Evolutionary conservation across 192 early-diverging fungal species (phyloP).

Genomic region (Lobosporangium transversale): DNA sequence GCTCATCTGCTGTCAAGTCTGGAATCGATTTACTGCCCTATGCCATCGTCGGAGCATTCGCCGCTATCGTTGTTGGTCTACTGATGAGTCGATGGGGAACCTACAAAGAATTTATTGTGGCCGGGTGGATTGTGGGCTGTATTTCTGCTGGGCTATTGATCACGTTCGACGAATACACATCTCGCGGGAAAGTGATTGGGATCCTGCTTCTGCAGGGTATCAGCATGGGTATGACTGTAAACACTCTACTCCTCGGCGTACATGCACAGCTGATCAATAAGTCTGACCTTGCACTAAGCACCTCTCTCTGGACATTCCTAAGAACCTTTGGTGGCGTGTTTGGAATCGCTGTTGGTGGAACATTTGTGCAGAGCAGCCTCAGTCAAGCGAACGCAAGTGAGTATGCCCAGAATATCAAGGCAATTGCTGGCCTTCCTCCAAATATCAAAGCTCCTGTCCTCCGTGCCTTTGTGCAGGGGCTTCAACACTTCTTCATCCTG

Average conservation of each 20-base stretch:
- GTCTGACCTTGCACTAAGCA: constrained; percentile 38
- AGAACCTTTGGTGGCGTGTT: constrained; percentile 58
- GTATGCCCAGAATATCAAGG: constrained; percentile 40
- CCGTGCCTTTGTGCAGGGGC: constrained; percentile 62
- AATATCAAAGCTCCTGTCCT: constrained; percentile 54
- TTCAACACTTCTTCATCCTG: constrained; percentile 65
- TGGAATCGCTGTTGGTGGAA: constrained; percentile 70
- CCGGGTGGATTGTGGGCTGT: constrained; percentile 16
- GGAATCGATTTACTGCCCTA: constrained; percentile 81
- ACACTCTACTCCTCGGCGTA: constrained; percentile 31
- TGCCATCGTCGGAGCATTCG: constrained; percentile 54
- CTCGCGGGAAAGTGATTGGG: constrained; percentile 17
- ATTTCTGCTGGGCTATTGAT: constrained; percentile 17
- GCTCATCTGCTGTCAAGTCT: constrained; percentile 73
- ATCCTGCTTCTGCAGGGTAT: constrained; percentile 19
- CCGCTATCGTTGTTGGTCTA: constrained; percentile 21
- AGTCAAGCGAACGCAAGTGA: constrained; percentile 26
- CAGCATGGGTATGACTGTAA: constrained; percentile 44
- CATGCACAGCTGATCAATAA: constrained; percentile 45
- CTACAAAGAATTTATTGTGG: constrained; percentile 48
- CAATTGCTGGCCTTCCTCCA: constrained; percentile 32
- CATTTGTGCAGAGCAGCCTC: constrained; percentile 56
- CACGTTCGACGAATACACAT: constrained; percentile 44
- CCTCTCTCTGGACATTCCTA: constrained; percentile 57
- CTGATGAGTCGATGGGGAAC: constrained; percentile 50